Conservation (phyloP, 139 green algal genomes). For the Gonium pectorale region DNA sequence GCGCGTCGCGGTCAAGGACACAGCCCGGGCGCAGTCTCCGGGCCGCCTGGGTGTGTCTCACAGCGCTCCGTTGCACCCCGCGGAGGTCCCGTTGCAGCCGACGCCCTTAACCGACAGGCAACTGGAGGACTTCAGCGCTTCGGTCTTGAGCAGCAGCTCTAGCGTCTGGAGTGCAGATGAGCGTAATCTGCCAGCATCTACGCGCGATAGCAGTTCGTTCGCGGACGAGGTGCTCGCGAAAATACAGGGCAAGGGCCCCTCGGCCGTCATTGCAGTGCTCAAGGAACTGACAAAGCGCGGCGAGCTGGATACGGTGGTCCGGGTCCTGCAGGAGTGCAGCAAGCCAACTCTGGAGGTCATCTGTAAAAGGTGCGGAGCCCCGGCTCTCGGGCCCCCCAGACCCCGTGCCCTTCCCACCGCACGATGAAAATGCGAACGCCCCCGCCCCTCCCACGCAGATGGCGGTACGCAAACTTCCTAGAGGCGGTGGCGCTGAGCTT, state of each 20-base stretch:
- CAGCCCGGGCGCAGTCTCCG: not conserved
- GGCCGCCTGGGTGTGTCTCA: not conserved
- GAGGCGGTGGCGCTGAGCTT: not conserved
- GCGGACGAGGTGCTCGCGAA: not conserved
- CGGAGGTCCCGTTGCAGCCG: not conserved
- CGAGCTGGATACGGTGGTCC: slow-evolving; percentile 5
- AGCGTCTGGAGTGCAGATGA: slow-evolving; percentile 23
- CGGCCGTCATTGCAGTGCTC: not conserved
- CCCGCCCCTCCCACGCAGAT: not conserved
- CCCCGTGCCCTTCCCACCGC: no score
- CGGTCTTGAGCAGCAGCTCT: slow-evolving; percentile 3
- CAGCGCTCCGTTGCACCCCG: not conserved
- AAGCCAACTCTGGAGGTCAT: not conserved
- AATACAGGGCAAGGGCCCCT: not conserved
- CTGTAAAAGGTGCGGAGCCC: not conserved
- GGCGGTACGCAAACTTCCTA: slow-evolving; percentile 10
- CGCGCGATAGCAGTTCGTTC: not conserved
- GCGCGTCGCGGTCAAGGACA: slow-evolving; percentile 5
- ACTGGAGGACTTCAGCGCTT: not conserved
- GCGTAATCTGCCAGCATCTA: slow-evolving; percentile 1
- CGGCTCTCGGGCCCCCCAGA: no score
- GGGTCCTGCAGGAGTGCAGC: slow-evolving; percentile 9
- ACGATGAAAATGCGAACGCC: no score
- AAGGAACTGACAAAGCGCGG: not conserved
- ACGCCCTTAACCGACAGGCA: slow-evolving; percentile 2